phyloP scores from a whole-genome alignment of 495 filamentous ascomycete genomes.

The Neurospora sp. region DNA sequence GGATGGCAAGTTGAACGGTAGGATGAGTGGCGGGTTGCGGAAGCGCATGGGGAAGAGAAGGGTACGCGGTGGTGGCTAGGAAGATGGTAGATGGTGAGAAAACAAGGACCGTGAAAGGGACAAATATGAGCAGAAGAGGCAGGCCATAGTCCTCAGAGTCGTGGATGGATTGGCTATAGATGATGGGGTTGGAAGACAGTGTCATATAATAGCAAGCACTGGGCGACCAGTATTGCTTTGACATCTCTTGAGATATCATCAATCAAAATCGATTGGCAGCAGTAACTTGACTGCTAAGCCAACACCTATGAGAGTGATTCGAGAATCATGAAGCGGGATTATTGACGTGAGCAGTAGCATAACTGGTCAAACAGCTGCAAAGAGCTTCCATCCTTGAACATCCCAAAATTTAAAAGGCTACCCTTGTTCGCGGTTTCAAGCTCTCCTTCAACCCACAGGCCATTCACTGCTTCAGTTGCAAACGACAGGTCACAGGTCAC shows the following conservation, averaged over 20 bases:
- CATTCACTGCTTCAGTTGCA: neutral
- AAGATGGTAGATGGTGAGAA: neutral
- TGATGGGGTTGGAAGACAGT: neutral
- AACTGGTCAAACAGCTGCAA: neutral
- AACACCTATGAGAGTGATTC: too few species aligned
- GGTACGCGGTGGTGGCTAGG: neutral
- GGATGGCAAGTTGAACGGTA: neutral
- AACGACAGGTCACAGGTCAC: neutral
- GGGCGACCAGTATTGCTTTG: neutral
- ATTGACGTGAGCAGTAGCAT: neutral
- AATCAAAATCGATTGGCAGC: neutral
- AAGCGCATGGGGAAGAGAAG: neutral
- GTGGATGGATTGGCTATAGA: neutral
- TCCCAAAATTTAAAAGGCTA: neutral
- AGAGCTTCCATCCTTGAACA: neutral
- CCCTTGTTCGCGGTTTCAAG: neutral
- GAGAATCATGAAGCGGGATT: neutral
- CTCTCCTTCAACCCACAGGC: neutral
- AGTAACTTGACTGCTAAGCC: neutral
- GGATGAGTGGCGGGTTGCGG: neutral
- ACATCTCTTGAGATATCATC: neutral
- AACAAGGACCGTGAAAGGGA: neutral
- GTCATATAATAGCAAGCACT: neutral
- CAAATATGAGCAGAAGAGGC: neutral
- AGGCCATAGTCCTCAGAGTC: neutral